Percentiles rank a stretch among this genome's conserved stretches.
Conservation (phyloP, 306 rosid genomes). For the Vigna unguiculata region DNA sequence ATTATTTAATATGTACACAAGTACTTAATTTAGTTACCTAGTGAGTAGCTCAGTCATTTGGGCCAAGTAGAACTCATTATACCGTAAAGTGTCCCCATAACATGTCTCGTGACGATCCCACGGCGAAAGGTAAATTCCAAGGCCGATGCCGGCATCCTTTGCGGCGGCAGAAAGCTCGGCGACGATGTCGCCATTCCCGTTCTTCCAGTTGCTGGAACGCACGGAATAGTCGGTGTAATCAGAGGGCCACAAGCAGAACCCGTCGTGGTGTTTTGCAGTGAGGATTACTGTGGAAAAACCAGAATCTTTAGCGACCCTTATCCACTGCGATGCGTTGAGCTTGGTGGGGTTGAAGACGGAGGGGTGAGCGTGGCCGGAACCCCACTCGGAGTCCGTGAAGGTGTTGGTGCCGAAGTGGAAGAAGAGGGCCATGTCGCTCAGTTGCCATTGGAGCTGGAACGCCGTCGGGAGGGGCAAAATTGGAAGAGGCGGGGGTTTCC, state of each 20-base stretch:
- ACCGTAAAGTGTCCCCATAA: constrained; percentile 69
- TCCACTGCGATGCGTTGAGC: constrained; percentile 83
- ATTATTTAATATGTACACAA: no score
- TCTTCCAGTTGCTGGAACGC: constrained; percentile 66
- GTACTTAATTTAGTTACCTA: constrained; percentile 50
- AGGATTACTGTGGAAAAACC: constrained; percentile 74
- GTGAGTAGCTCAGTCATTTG: constrained; percentile 95
- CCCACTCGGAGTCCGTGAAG: constrained; percentile 88
- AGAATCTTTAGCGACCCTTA: constrained; percentile 66
- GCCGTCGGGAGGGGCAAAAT: constrained; percentile 77
- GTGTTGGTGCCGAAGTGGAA: constrained; percentile 94
- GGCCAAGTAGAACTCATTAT: constrained; percentile 76
- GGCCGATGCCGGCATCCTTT: constrained; percentile 60
- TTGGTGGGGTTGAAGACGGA: constrained; percentile 67
- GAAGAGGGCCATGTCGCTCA: constrained; percentile 72
- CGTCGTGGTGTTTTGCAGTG: constrained; percentile 91
- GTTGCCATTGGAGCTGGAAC: constrained; percentile 91
- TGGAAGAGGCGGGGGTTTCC: constrained; percentile 80
- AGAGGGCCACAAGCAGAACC: constrained; percentile 95
- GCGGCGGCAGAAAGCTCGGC: constrained; percentile 78
- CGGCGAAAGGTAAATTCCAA: constrained; percentile 92
- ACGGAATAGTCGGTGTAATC: constrained; percentile 80
- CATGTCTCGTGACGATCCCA: constrained; percentile 88
- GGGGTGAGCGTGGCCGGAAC: constrained; percentile 68
- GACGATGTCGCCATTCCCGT: constrained; percentile 79